Evolutionary conservation across 306 rosid species (phyloP).

Genomic region (Ochetophila trinervis): DNA sequence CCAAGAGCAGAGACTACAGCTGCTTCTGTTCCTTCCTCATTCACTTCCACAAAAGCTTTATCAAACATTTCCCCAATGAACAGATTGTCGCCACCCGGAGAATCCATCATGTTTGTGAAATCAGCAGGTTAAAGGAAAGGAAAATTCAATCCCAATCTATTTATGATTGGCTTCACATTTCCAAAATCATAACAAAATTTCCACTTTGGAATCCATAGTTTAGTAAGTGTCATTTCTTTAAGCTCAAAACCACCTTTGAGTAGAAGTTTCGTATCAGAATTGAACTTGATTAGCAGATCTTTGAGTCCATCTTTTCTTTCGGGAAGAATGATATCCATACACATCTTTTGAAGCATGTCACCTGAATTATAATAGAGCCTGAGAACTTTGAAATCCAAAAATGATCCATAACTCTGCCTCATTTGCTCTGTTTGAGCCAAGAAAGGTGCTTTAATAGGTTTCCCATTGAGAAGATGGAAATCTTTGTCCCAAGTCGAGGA

Average conservation of each 20-base stretch:
- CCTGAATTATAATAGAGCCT: background rate
- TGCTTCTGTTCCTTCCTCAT: slow-evolving; percentile 35
- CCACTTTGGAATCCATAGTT: slow-evolving; percentile 12
- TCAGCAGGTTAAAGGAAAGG: slow-evolving; percentile 2
- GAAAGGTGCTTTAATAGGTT: slow-evolving; percentile 16
- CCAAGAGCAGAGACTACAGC: no score
- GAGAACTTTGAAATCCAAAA: slow-evolving; percentile 9
- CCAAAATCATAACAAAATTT: slow-evolving; percentile 17
- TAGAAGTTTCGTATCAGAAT: background rate
- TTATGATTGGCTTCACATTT: background rate
- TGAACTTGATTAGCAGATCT: background rate
- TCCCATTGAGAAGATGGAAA: slow-evolving; percentile 24
- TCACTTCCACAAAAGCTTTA: slow-evolving; percentile 17
- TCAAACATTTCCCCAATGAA: background rate
- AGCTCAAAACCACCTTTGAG: background rate
- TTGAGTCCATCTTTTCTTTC: slow-evolving; percentile 11
- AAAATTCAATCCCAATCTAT: slow-evolving; percentile 14
- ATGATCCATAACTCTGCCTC: no score
- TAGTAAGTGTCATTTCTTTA: no score
- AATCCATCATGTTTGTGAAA: slow-evolving; percentile 7
- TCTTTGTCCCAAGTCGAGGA: background rate
- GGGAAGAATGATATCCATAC: slow-evolving; percentile 25
- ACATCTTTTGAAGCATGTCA: background rate
- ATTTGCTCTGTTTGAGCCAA: no score
- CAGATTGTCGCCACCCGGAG: background rate